Percentiles rank a stretch among this genome's conserved stretches.
These are phyloP conservation scores for Nitzschia sp. DNA, from an alignment of 108 stramenopile species.

Conservation along the genomic window DNA sequence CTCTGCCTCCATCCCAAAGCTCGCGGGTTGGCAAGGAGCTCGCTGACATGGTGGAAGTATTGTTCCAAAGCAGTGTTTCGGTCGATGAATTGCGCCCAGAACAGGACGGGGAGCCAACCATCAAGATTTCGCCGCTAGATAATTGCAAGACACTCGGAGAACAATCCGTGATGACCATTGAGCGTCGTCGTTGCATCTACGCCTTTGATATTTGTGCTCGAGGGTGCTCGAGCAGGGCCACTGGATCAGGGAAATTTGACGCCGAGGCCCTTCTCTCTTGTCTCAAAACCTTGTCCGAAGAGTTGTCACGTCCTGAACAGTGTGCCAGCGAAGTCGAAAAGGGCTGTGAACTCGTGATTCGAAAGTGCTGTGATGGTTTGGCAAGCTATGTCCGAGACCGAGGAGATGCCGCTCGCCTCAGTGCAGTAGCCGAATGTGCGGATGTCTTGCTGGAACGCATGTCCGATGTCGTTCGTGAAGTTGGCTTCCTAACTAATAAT, in stretches of 20 bases:
- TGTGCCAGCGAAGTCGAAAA: conserved; percentile 84
- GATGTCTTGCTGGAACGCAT: conserved; percentile 73
- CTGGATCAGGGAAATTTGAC: conserved; percentile 84
- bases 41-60: conserved; percentile 70
- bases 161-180: conserved; percentile 76
- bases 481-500: conserved; percentile 61
- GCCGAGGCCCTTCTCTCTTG: conserved; percentile 70
- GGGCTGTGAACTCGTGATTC: conserved; percentile 79
- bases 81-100: conserved; percentile 41
- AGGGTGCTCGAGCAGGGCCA: conserved; percentile 71
- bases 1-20: conserved; percentile 80
- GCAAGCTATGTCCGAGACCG: conserved; percentile 82
- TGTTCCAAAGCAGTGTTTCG: conserved; percentile 50
- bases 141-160: conserved; percentile 60
- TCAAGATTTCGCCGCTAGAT: conserved; percentile 58
- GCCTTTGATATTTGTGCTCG: conserved; percentile 86
- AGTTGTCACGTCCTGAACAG: conserved; percentile 75
- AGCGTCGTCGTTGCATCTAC: conserved; percentile 84
- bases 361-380: conserved; percentile 84
- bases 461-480: conserved; percentile 75
- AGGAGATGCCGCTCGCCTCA: conserved; percentile 79
- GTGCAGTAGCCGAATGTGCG: conserved; percentile 87
- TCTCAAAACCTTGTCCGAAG: conserved; percentile 73
- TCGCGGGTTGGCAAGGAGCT: conserved; percentile 81
- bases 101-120: conserved; percentile 22